Percentiles rank a stretch among this genome's conserved stretches.
These are phyloP conservation scores for Xerocomellus dryophilus DNA, from an alignment of 768 basidiomycete species.

Conservation along the genomic window DNA sequence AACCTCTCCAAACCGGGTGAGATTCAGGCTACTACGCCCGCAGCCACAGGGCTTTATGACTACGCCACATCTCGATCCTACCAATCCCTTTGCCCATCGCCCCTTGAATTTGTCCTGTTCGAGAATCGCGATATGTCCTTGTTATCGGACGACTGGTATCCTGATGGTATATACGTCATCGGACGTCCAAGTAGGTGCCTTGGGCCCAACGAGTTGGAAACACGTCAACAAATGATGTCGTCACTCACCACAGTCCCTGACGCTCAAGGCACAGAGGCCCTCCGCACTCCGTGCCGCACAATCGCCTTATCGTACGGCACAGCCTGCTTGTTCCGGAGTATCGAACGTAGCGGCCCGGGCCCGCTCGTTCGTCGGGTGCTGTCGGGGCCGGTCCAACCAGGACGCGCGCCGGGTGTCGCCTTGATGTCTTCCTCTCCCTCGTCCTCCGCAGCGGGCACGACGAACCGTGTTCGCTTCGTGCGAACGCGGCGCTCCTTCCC, in stretches of 20 bases:
- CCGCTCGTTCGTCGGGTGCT: neutral
- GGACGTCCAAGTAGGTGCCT: neutral
- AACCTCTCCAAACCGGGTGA: neutral
- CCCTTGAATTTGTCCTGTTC: neutral
- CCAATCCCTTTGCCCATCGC: neutral
- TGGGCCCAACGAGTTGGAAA: neutral
- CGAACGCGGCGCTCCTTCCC: neutral
- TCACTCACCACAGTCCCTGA: neutral
- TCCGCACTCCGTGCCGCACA: neutral
- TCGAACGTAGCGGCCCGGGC: constrained; percentile 10
- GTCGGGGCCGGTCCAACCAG: neutral
- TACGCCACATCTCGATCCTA: neutral
- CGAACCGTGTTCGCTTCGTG: constrained; percentile 16
- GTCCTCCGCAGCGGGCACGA: constrained; percentile 3
- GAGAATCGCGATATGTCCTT: neutral
- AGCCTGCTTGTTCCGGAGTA: constrained; percentile 12
- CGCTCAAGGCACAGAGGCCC: constrained; percentile 7
- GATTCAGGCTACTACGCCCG: neutral
- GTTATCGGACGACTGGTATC: neutral
- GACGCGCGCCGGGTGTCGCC: neutral
- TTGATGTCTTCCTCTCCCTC: neutral
- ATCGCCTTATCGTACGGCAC: constrained; percentile 9
- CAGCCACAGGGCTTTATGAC: neutral
- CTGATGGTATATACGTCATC: neutral
- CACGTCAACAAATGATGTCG: neutral